Evolutionary conservation across 164 flowering plant genomes (phyloP).

Genomic region (Piper longum): DNA sequence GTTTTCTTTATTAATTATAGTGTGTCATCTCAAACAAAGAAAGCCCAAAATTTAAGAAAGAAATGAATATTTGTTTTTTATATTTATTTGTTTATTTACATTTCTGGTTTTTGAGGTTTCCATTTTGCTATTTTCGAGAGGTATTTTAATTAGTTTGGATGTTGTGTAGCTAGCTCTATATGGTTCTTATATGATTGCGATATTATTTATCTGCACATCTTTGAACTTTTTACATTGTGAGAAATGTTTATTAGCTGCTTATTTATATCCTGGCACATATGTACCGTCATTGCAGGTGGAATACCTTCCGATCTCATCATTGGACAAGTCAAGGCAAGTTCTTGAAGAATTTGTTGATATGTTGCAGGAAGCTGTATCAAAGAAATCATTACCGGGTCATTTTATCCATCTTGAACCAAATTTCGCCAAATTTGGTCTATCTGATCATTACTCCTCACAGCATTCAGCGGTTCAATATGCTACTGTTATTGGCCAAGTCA

Average conservation of each 20-base stretch:
- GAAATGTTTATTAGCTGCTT: too few relatives aligned
- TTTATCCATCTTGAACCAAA: slow-evolving; percentile 66
- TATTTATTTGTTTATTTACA: too few relatives aligned
- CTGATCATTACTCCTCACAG: slow-evolving; percentile 53
- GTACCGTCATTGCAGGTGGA: slow-evolving; percentile 44
- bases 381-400: slow-evolving; percentile 75
- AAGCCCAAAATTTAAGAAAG: neutral
- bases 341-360: slow-evolving; percentile 71
- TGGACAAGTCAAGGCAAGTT: slow-evolving; percentile 55
- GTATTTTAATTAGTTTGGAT: too few relatives aligned
- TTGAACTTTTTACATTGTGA: too few relatives aligned
- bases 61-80: neutral
- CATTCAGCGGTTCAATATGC: slow-evolving; percentile 92
- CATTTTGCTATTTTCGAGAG: too few relatives aligned
- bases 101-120: too few relatives aligned
- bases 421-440: slow-evolving; percentile 63
- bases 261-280: too few relatives aligned
- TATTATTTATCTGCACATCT: too few relatives aligned
- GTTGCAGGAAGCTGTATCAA: slow-evolving; percentile 66
- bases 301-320: slow-evolving; percentile 80
- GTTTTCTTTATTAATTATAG: too few relatives aligned
- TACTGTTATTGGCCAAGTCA: slow-evolving; percentile 47
- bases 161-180: too few relatives aligned
- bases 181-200: too few relatives aligned
- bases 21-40: neutral